Base-by-base conservation (phyloP, 1,139 yeast species). In the Nakaseomyces kungkrabaensis region DNA sequence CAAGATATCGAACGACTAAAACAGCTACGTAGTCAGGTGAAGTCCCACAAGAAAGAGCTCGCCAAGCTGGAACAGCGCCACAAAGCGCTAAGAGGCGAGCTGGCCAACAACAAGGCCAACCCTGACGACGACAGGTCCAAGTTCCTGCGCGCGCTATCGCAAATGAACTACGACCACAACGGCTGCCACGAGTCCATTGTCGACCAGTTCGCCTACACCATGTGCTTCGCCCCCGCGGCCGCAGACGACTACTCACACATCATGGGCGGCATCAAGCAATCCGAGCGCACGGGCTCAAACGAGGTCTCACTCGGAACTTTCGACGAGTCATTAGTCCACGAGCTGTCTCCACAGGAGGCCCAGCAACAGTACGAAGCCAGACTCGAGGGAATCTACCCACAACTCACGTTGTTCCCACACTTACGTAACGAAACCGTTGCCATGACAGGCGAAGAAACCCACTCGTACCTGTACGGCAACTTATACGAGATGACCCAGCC, bases 401-500 rank as follows among this genome's bases (percentile, higher is more conserved):
- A 38, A 9, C 42, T 38, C 1, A 24, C 42, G 8, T 5, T 38
- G 9, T 26, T 24, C 31, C 11, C 31, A n/a, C 42, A 34, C 32
- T 13, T 33, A 29, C 40, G 46, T 22, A 43, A 33, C 46, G 40
- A 33, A n/a, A 43, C 34, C 24, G 4, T 9, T 10, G 7, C 31
- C 31, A 11, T 6, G 31, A 25, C 13, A 24, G 31, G 42, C 1
- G 57, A 52, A 25, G 54, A 63, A 22, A 63, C 62, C n/a, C 54
- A 58, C 4, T 55, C 56, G n/a, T 53, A 58, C 46, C 49, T 62
- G 13, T 54, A 62, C 44, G 63, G 61, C 37, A 58, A 63, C 33
- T 50, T 67, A 24, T 58, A 60, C 13, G 58, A 61, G 11, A 53
- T 61, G 17, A 67, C 61, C 43, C 66, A 61, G 50, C 69, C 69